Base-by-base conservation (phyloP, 495 filamentous ascomycete species). In the Aspergillus sclerotiicarbonarius region DNA sequence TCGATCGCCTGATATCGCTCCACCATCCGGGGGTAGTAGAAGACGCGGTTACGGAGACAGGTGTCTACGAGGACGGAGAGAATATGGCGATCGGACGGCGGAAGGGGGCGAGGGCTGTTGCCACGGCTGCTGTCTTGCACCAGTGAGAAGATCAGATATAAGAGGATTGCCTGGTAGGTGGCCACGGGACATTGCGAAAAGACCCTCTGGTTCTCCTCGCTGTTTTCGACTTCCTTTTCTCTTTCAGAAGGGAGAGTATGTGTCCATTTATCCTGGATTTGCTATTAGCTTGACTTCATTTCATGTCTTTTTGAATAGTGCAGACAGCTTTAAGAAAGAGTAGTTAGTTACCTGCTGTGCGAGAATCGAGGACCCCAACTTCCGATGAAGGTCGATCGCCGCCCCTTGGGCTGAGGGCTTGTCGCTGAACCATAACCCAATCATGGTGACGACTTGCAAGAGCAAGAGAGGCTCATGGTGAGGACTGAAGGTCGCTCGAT, bases 91-190 rank as follows among this genome's bases (percentile, higher is more conserved):
- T 61, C 59, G 0, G 25, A 20, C 10, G 53, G 25, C 5, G 10
- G 8, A 31, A 20, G n/a, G 57, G 50, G 16, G 15, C 18, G 19
- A 25, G 43, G 0, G 19, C 47, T 19, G 31, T 16, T 10, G 31
- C 19, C 15, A 25, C 30, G 0, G 19, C 47, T 19, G 31, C 29
- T 10, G 31, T 15, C 15, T 16, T 35, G 18, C 30, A 41, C 8
- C 4, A 41, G 44, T 10, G 54, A 47, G n/a, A 61, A 57, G 10
- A 61, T 61, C 1, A 61, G 54, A 16, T 61, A 61, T 39, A 61
- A 41, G 18, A 61, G 59, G n/a, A 61, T 54, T 41, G 25, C 59
- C 18, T 61, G 59, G 50, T 61, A 61, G 0, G 59, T 61, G 10
- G 59, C 59, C 8, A 61, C 52, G 1, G 59, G 59, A 49, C 59